These are phyloP conservation scores for Cyberlindnera galapagoensis DNA, from an alignment of 805 yeast species.

Conservation along the genomic window DNA sequence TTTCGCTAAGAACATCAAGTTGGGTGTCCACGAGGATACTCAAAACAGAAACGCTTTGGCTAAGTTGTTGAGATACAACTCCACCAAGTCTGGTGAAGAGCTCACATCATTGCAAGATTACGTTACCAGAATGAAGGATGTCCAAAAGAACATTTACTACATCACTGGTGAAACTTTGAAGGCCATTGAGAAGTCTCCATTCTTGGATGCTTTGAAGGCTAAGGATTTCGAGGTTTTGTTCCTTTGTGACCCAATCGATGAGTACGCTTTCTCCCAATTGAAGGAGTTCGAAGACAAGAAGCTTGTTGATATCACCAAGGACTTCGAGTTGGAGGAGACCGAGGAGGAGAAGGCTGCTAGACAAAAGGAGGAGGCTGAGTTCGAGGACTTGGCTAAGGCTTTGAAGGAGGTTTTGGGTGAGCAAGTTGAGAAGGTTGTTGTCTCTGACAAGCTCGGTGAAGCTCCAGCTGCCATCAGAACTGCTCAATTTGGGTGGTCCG, in stretches of 20 bases:
- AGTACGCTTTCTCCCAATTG: slow-evolving; percentile 98
- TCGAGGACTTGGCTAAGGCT: slow-evolving; percentile 89
- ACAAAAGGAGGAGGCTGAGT: slow-evolving; percentile 89
- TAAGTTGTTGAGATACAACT: slow-evolving; percentile 93
- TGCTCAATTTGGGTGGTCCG: slow-evolving; percentile 99
- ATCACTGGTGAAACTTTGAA: slow-evolving; percentile 98
- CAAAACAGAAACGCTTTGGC: slow-evolving; percentile 96
- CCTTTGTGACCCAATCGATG: slow-evolving; percentile 99
- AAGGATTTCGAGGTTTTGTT: slow-evolving; percentile 97
- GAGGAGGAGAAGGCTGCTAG: slow-evolving; percentile 95
- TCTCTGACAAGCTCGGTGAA: slow-evolving; percentile 93
- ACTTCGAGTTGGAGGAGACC: slow-evolving; percentile 96
- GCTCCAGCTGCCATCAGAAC: slow-evolving; percentile 99
- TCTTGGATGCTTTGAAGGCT: slow-evolving; percentile 97
- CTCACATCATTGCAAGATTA: slow-evolving; percentile 91
- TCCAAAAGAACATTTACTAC: slow-evolving; percentile 98
- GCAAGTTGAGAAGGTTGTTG: slow-evolving; percentile 98
- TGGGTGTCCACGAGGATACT: slow-evolving; percentile 98
- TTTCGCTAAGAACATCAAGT: slow-evolving; percentile 95
- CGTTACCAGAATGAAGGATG: slow-evolving; percentile 99
- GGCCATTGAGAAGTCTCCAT: slow-evolving; percentile 98
- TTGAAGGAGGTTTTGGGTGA: slow-evolving; percentile 97
- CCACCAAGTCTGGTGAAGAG: slow-evolving; percentile 94
- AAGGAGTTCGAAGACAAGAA: slow-evolving; percentile 99
- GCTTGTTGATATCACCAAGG: slow-evolving; percentile 98